These are phyloP conservation scores for Aegilops sharonensis DNA, from an alignment of 176 grass and related monocot genomes.

Conservation along the genomic window DNA sequence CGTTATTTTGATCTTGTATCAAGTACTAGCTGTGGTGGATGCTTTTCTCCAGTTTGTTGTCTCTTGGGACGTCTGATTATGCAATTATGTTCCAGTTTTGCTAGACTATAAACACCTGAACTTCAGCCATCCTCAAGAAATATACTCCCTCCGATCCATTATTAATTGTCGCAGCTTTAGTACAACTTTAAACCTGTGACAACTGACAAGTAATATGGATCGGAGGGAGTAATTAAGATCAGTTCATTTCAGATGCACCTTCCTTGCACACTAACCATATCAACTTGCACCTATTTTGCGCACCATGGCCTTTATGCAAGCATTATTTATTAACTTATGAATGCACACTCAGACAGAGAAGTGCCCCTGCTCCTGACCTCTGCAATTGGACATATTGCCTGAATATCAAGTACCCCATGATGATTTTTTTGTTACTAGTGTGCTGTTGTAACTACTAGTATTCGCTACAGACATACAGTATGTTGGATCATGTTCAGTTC, in stretches of 20 bases:
- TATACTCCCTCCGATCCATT: not conserved
- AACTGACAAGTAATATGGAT: no score
- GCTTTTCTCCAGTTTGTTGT: not conserved
- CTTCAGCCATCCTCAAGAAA: not conserved
- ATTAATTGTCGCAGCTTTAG: no score
- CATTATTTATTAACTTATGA: not conserved
- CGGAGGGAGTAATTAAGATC: not conserved
- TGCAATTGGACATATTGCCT: not conserved
- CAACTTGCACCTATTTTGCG: not conserved
- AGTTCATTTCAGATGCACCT: not conserved
- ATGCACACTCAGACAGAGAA: not conserved
- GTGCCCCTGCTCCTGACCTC: not conserved
- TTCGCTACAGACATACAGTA: not conserved
- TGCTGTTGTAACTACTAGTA: not conserved
- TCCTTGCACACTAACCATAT: not conserved
- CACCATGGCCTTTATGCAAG: not conserved
- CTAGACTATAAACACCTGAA: slow-evolving; percentile 1
- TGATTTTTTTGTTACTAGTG: not conserved
- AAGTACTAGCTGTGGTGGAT: not conserved
- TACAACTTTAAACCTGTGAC: no score
- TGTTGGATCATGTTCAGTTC: not conserved
- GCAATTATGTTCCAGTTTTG: not conserved
- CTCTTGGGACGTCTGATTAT: not conserved
- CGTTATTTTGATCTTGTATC: not conserved
- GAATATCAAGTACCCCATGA: not conserved